These are phyloP conservation scores for Mucor velutinosus DNA, from an alignment of 371 early-diverging fungal species.

Conservation along the genomic window DNA sequence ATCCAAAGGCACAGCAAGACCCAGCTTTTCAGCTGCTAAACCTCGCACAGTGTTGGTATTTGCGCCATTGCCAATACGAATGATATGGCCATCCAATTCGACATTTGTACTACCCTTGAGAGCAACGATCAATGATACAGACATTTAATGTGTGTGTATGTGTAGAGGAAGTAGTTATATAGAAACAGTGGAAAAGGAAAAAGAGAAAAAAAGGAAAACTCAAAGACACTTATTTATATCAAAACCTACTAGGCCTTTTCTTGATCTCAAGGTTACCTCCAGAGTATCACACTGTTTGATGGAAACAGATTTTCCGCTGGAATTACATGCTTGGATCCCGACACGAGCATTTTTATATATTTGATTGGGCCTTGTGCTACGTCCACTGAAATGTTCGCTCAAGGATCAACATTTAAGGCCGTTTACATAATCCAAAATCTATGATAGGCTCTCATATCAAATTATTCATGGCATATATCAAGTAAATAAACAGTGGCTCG, in stretches of 20 bases:
- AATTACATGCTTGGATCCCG: neutral
- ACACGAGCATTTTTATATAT: neutral
- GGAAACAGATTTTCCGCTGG: slow-evolving; percentile 1
- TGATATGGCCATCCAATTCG: slow-evolving; percentile 28
- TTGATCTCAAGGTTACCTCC: neutral
- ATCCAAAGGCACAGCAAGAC: slow-evolving; percentile 4
- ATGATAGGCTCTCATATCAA: neutral
- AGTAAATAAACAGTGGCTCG: neutral
- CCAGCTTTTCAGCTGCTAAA: slow-evolving; percentile 26
- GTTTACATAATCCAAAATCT: neutral
- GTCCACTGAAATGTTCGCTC: neutral
- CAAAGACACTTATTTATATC: neutral
- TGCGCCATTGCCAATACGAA: slow-evolving; percentile 19
- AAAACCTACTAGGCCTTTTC: neutral
- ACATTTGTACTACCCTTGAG: slow-evolving; percentile 17
- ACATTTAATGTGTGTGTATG: neutral
- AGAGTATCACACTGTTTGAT: neutral
- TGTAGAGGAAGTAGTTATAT: neutral
- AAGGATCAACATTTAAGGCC: neutral
- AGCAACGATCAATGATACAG: slow-evolving; percentile 25
- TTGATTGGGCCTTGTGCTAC: slow-evolving; percentile 1
- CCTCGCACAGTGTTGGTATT: slow-evolving; percentile 21
- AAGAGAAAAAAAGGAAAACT: neutral
- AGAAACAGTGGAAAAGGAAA: neutral
- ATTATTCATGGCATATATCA: neutral